Percentiles rank a stretch among this genome's conserved stretches.
Evolutionary conservation across 306 rosid species (phyloP).

Genomic region (Vicia sativa): DNA sequence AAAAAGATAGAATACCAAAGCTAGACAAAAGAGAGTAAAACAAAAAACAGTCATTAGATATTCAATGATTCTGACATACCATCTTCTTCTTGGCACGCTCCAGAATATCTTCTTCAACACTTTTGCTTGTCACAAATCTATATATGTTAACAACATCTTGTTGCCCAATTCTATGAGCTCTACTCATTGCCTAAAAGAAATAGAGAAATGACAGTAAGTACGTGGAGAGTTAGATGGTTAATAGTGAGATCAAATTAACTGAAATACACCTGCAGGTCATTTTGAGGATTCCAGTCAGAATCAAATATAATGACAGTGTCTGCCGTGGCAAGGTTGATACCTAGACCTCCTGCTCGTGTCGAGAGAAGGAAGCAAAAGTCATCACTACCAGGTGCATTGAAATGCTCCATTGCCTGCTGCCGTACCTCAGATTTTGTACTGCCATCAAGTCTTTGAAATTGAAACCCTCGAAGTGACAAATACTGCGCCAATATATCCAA

Average conservation of each 20-base stretch:
- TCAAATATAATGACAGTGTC: constrained; percentile 98
- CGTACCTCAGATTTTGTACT: constrained; percentile 97
- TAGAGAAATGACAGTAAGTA: constrained; percentile 15
- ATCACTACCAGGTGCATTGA: constrained; percentile 97
- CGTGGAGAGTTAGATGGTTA: constrained; percentile 16
- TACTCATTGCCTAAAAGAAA: constrained; percentile 87
- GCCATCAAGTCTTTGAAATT: constrained; percentile 98
- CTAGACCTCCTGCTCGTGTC: constrained; percentile 97
- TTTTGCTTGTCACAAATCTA: constrained; percentile 96
- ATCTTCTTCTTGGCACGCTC: constrained; percentile 98
- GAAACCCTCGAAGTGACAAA: constrained; percentile 92
- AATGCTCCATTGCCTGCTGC: constrained; percentile 99
- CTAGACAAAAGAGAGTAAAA: neutral
- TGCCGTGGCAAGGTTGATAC: constrained; percentile 98
- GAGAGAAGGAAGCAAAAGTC: constrained; percentile 99
- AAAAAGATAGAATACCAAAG: neutral
- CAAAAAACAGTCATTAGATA: constrained; percentile 16
- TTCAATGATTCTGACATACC: constrained; percentile 51
- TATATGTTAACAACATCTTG: constrained; percentile 99
- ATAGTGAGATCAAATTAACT: constrained; percentile 10
- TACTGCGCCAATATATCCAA: constrained; percentile 90
- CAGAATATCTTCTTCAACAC: constrained; percentile 99
- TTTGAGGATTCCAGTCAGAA: constrained; percentile 99
- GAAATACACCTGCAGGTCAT: constrained; percentile 93
- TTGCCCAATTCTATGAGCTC: constrained; percentile 99